These are phyloP conservation scores for Striga hermonthica DNA, from an alignment of 305 asterid genomes.

Conservation along the genomic window DNA sequence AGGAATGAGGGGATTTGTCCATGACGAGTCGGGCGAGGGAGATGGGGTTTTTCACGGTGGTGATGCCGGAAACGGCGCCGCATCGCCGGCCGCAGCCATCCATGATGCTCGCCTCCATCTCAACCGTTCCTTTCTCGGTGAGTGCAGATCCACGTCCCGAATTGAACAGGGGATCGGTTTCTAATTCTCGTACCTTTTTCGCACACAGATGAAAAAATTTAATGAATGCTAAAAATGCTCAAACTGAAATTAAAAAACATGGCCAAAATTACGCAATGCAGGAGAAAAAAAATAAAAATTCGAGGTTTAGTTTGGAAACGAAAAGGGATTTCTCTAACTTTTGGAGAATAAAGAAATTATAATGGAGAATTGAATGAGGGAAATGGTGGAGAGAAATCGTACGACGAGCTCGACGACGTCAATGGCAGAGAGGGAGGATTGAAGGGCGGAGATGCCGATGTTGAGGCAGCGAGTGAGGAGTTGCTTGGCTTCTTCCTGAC, in stretches of 20 bases:
- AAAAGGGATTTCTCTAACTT: not conserved
- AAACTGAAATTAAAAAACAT: not conserved
- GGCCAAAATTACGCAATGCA: too few species aligned
- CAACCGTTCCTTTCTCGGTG: slow-evolving; percentile 81
- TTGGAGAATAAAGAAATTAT: not conserved
- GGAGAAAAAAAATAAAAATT: too few species aligned
- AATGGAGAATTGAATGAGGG: not conserved
- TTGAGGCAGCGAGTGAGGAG: slow-evolving; percentile 82
- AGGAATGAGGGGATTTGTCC: slow-evolving; percentile 97
- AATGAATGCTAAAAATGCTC: not conserved
- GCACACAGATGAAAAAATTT: not conserved
- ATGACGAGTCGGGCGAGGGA: slow-evolving; percentile 95
- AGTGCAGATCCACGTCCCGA: slow-evolving; percentile 99
- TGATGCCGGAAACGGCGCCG: slow-evolving; percentile 93
- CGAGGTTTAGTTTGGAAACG: not conserved
- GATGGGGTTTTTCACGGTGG: slow-evolving; percentile 78
- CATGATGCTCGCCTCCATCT: slow-evolving; percentile 99
- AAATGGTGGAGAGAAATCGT: not conserved
- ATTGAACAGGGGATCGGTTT: slow-evolving; percentile 80
- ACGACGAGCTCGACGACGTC: slow-evolving; percentile 94
- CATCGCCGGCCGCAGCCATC: slow-evolving; percentile 85
- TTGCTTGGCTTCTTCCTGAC: slow-evolving; percentile 77
- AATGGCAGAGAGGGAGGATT: slow-evolving; percentile 63
- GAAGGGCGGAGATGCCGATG: slow-evolving; percentile 75
- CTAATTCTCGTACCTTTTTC: slow-evolving; percentile 76